phyloP scores from a whole-genome alignment of 2,329 filamentous ascomycete genomes.

The Fusarium sp. region DNA sequence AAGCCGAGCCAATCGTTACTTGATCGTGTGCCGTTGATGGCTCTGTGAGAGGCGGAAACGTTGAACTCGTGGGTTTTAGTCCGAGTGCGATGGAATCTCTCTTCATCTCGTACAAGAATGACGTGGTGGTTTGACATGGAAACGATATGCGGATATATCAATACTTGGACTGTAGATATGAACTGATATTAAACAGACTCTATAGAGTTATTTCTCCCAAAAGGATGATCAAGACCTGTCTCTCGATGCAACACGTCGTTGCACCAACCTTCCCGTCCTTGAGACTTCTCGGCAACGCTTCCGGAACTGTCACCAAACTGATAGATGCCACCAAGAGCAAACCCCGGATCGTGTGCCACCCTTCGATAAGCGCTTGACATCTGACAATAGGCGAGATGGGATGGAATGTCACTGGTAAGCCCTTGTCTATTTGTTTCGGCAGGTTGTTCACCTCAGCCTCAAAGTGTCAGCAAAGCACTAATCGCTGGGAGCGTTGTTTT shows the following conservation, averaged over 20 bases:
- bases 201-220: background rate
- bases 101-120: background rate
- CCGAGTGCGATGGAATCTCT: background rate
- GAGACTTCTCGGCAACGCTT: background rate
- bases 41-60: background rate
- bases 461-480: background rate
- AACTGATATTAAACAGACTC: background rate
- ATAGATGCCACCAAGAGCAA: background rate
- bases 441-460: background rate
- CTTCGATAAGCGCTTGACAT: background rate
- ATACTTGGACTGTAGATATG: background rate
- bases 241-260: background rate
- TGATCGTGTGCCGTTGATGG: background rate
- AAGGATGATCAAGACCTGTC: background rate
- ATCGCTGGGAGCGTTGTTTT: background rate
- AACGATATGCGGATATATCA: background rate
- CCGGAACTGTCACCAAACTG: background rate
- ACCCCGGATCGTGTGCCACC: background rate
- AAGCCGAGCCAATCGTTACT: background rate
- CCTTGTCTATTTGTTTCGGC: background rate
- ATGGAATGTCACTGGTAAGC: background rate
- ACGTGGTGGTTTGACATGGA: background rate
- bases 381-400: background rate
- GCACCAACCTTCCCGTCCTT: background rate
- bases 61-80: background rate